Evolutionary conservation across 768 basidiomycete genomes (phyloP).

Genomic region (Termitomyces titanicus): DNA sequence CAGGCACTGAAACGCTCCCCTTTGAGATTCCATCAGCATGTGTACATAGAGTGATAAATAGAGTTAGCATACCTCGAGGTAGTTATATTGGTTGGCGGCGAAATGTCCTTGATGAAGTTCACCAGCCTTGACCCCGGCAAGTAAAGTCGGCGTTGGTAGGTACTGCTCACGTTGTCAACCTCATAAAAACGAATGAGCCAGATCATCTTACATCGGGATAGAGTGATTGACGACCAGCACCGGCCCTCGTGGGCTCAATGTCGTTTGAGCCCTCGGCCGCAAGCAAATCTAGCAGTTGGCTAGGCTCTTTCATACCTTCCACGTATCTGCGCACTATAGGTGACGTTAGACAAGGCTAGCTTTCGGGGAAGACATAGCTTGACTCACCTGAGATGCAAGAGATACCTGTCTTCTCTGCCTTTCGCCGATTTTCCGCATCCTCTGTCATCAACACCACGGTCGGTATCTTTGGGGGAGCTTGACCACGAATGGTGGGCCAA

Average conservation of each 20-base stretch:
- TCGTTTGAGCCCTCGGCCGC: slow-evolving; percentile 62
- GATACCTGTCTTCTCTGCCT: slow-evolving; percentile 66
- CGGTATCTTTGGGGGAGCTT: slow-evolving; percentile 41
- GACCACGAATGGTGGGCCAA: slow-evolving; percentile 49
- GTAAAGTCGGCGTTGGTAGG: slow-evolving; percentile 62
- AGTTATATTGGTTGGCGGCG: slow-evolving; percentile 94
- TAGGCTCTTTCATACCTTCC: slow-evolving; percentile 62
- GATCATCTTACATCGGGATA: slow-evolving; percentile 68
- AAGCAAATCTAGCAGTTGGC: slow-evolving; percentile 76
- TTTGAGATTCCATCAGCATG: slow-evolving; percentile 22
- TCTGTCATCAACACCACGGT: slow-evolving; percentile 83
- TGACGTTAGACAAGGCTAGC: background rate
- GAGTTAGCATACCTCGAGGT: slow-evolving; percentile 68
- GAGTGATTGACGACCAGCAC: slow-evolving; percentile 49
- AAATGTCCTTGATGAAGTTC: slow-evolving; percentile 90
- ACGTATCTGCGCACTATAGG: slow-evolving; percentile 74
- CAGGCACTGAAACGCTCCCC: slow-evolving; percentile 79
- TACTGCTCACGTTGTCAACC: slow-evolving; percentile 50
- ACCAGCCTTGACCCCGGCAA: slow-evolving; percentile 83
- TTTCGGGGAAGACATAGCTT: background rate
- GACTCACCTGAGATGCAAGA: slow-evolving; percentile 56
- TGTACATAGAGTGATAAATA: background rate
- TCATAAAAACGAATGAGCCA: background rate
- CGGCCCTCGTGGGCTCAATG: slow-evolving; percentile 59
- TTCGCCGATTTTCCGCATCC: slow-evolving; percentile 79